Base-by-base conservation (phyloP, 2,329 filamentous ascomycete genomes). In the Paecilomyces formosus region DNA sequence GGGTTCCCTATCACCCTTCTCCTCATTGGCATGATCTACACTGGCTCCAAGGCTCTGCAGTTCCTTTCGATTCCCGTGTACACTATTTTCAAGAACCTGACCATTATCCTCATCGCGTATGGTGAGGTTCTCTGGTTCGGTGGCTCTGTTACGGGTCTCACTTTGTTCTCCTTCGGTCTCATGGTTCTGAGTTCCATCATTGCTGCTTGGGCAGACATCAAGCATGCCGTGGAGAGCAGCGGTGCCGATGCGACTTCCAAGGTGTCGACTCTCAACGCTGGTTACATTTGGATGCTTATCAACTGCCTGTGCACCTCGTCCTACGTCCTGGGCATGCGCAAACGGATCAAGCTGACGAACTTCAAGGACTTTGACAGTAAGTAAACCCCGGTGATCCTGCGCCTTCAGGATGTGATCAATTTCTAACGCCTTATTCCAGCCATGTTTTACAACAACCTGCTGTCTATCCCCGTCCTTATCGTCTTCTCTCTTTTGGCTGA, bases 1-100 rank as follows among this genome's bases (percentile, higher is more conserved):
- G 91, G 92, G 94, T 96, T 97, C 71, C 94, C 94, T 54, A 91
- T 99, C 69, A 96, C 94, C 59, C 81, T 97, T 57, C 89, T 97
- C 62, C 87, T 99, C 64, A 94, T 97, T 71, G 92, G 92, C 73
- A 99, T 97, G 94, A 97, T 99, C 77, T 99, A 97, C 79, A 97
- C 94, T 57, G 88, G 91, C 70, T 94, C 90, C 70, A 97, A 97
- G 80, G 92, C 94, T 21, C 86, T 99, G 53, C 92, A 97, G 77
- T 97, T 88, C 77, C 88, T 99, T 61, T 97, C 92, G 31, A 96
- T 99, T 58, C 94, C 94, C 24, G 94, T 99, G 26, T 99, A 99
- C 79, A 99, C 94, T 58, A 99, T 99, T 74, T 99, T 99, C 84
- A 99, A 99, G 84, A 99, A 99, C 79, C 78, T 99, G 80, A 97